Conservation (phyloP, 2,329 filamentous ascomycete genomes). For the Aspergillus glaucus region DNA sequence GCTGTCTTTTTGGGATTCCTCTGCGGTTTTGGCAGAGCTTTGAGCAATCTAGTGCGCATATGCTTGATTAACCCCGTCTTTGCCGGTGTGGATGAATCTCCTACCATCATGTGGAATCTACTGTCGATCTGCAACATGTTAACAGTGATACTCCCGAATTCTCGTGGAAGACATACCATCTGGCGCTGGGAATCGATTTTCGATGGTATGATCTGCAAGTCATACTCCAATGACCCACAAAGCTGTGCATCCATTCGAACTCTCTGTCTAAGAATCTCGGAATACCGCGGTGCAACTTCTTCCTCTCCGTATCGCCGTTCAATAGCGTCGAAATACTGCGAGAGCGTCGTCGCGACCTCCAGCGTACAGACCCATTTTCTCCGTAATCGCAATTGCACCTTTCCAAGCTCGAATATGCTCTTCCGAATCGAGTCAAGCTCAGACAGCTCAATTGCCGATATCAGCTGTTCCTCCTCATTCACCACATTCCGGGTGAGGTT, state of each 20-base stretch:
- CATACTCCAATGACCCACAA: background rate
- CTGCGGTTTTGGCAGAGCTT: conserved; percentile 3
- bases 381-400: background rate
- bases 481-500: no score
- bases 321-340: background rate
- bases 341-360: background rate
- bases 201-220: background rate
- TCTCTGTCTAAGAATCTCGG: background rate
- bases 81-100: background rate
- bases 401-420: background rate
- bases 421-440: no score
- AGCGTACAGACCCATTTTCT: background rate
- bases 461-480: no score
- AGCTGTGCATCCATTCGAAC: background rate
- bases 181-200: background rate
- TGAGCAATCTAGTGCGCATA: background rate
- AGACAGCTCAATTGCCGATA: no score
- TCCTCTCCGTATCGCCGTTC: background rate
- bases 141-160: no score
- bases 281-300: background rate
- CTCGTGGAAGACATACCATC: background rate
- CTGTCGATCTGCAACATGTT: background rate
- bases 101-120: background rate
- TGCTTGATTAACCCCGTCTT: background rate
- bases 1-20: background rate